Base-by-base conservation (phyloP, 106 monocot genomes). In the Dioscorea alata region DNA sequence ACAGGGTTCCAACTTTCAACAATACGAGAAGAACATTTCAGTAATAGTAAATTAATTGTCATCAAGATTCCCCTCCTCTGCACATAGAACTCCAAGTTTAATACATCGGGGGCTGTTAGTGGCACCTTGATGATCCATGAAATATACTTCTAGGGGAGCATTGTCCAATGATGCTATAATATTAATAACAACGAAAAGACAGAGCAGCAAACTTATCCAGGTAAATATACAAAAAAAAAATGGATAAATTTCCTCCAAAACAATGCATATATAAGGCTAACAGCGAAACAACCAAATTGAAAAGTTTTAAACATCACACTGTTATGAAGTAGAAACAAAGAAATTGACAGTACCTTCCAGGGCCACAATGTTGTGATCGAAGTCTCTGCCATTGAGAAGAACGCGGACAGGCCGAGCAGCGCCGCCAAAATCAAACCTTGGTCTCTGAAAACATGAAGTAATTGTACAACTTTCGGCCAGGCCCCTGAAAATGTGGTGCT, bases 301-400 rank as follows among this genome's bases (percentile, higher is more conserved):
- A 35, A 19, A 64, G 34, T 33, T 15, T 0, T n/a, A n/a, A 35
- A 64, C n/a, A 34, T 4, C 12, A 17, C n/a, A n/a, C n/a, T 6
- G 6, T 20, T 64, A 15, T 34, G 14, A 8, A 48, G 2, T 6
- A 64, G n/a, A 33, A 25, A 24, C 60, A 20, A 20, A 35, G 19
- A 33, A 9, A 64, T 4, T 22, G 2, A 13, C 67, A 67, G 21
- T 66, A 93, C 96, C 91, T 96, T 96, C 96, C 91, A 96, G 14
- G 96, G 96, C 91, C 91, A 96, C 9, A 96, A 70, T 2, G 91
- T 96, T 2, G 92, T 96, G 34, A 92, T 96, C 3, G 91, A 57
- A 0, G 96, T 96, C 77, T 96, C 96, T 0, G 91, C 88, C 96
- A 92, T 96, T 31, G 96, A 92, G 75, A 96, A 96, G 78, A 96